Evolutionary conservation across 176 grass and related monocot species (phyloP).

Genomic region (Areca catechu): DNA sequence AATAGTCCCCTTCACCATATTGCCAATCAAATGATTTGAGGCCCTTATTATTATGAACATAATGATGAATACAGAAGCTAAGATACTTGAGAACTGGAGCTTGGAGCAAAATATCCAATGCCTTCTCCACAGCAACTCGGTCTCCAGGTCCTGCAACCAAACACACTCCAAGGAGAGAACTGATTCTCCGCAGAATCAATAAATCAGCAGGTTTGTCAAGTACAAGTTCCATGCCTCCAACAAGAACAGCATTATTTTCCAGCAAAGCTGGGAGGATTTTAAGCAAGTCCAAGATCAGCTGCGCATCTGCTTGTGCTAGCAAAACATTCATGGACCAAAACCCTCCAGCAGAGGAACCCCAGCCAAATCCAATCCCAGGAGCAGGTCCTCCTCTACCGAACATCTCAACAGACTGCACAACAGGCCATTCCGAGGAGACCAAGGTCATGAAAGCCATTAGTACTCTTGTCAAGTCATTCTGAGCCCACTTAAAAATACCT

Average conservation of each 20-base stretch:
- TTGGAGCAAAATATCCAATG: constrained; percentile 53
- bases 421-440: constrained; percentile 41
- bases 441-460: constrained; percentile 31
- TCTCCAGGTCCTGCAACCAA: constrained; percentile 67
- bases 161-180: constrained; percentile 51
- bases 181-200: constrained; percentile 45
- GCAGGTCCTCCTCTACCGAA: constrained; percentile 90
- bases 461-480: constrained; percentile 40
- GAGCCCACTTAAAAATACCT: constrained; percentile 66
- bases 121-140: constrained; percentile 45
- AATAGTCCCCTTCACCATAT: constrained; percentile 65
- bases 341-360: constrained; percentile 67
- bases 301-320: constrained; percentile 57
- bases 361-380: constrained; percentile 94
- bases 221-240: constrained; percentile 18
- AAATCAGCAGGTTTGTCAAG: constrained; percentile 15
- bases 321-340: constrained; percentile 78
- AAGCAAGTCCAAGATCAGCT: constrained; percentile 58
- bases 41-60: constrained; percentile 27
- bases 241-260: constrained; percentile 6
- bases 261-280: constrained; percentile 31
- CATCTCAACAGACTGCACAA: constrained; percentile 54
- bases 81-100: constrained; percentile 65
- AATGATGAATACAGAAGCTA: constrained; percentile 43
- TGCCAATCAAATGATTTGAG: constrained; percentile 46